Evolutionary conservation across 108 stramenopile species (phyloP).

Genomic region (Cyclotella atomus): DNA sequence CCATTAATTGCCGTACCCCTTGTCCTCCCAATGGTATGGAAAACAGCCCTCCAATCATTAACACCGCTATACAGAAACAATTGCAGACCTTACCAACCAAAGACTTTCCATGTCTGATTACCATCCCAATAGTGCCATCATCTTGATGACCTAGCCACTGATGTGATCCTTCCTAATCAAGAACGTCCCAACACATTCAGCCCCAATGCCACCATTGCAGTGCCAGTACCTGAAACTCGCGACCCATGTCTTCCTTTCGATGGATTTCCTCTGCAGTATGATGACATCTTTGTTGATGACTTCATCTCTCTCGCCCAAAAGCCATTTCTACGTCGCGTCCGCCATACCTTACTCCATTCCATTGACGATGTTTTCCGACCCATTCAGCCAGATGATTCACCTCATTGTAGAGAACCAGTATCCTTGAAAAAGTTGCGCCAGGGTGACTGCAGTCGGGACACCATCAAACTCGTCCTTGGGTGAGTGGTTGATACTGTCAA

Average conservation of each 20-base stretch:
- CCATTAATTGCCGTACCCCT: slow-evolving; percentile 12
- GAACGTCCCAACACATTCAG: background rate
- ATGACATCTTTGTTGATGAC: slow-evolving; percentile 4
- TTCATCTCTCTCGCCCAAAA: background rate
- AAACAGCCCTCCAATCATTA: slow-evolving; percentile 20
- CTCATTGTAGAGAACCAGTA: slow-evolving; percentile 4
- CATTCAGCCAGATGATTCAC: background rate
- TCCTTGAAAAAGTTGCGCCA: slow-evolving; percentile 20
- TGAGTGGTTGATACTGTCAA: slow-evolving; percentile 17
- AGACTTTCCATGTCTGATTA: background rate
- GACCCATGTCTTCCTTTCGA: background rate
- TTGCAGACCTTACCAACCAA: slow-evolving; percentile 11
- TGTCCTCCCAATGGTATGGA: slow-evolving; percentile 6
- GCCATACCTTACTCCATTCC: background rate
- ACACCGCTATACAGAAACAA: slow-evolving; percentile 22
- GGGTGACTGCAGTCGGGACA: slow-evolving; percentile 13
- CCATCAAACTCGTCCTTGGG: slow-evolving; percentile 18
- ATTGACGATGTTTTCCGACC: slow-evolving; percentile 28
- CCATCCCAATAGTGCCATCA: slow-evolving; percentile 12
- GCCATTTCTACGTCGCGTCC: background rate
- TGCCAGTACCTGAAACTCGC: background rate
- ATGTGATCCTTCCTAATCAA: background rate
- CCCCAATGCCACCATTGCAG: background rate
- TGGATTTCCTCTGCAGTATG: background rate
- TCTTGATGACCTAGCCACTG: slow-evolving; percentile 21